Evolutionary conservation across 306 rosid species (phyloP), one percentile per base, ranked within the genome.

Genomic region (Mucuna pruriens): DNA sequence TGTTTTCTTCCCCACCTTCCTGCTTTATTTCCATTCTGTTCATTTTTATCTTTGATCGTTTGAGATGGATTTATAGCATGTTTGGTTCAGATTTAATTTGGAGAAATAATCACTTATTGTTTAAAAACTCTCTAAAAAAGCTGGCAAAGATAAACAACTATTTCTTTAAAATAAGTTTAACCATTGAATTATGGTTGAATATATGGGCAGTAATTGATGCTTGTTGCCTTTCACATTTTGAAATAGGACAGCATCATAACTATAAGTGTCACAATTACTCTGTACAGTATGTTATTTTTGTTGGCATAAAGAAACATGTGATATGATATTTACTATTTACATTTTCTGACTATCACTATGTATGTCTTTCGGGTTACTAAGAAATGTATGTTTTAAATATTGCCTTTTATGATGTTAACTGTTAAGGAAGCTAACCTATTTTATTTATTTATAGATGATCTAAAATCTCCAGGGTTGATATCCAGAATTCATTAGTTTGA

Each of bases 251-350:
- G 16, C 6, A 19, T 17, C 26, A 15, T 48, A 55, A 49, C 46
- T 22, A n/a, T 20, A 71, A 33, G 20, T 34, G 31, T 33, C 68
- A 15, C 19, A 12, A 70, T 55, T 66, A 57, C 48, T 55, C 44
- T 51, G 33, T 48, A 9, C 9, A 34, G 33, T 20, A 57, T 12
- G 48, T 72, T 68, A 12, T 44, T 73, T 54, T 6, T 73, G 72
- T 79, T 51, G 73, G 34, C n/a, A 66, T 42, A 55, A 20, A 79
- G 73, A 58, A 66, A 44, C 71, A 10, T n/a, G n/a, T 60, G 62
- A 39, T 67, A 45, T 16, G 44, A 58, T 29, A 62, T 52, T 20
- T 51, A 29, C 65, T 29, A n/a, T 66, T 46, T 33, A 9, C 71
- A 39, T 29, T 44, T 10, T 34, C 22, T 69, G 46, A 49, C 34